phyloP scores from a whole-genome alignment of 208 protist species.

The Trypanosoma theileri region DNA sequence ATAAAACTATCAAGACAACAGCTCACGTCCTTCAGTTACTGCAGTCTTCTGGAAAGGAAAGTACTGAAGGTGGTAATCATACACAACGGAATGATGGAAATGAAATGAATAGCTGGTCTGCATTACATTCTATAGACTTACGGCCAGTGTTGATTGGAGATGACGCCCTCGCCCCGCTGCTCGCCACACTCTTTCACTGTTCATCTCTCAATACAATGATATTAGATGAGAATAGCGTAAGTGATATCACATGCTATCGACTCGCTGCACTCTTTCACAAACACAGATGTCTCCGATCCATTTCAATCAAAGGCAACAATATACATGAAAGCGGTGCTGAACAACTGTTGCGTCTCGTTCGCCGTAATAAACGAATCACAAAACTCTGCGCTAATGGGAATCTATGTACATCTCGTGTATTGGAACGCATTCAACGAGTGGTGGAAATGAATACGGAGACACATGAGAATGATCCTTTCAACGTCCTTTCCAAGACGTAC shows the following conservation, averaged over 20 bases:
- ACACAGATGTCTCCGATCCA: constrained; percentile 54
- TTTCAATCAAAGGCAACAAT: constrained; percentile 57
- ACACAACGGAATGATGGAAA: too few relatives aligned
- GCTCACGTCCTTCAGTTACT: constrained; percentile 41
- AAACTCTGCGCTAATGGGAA: constrained; percentile 47
- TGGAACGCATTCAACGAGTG: constrained; percentile 47
- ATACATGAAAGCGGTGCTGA: constrained; percentile 78
- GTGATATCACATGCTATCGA: constrained; percentile 64
- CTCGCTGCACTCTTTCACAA: constrained; percentile 61
- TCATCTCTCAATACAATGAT: constrained; percentile 50
- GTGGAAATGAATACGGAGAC: constrained; percentile 29
- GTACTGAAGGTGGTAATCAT: neutral
- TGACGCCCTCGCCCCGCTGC: constrained; percentile 52
- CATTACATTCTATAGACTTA: constrained; percentile 45
- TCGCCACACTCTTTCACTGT: constrained; percentile 71
- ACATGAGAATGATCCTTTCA: constrained; percentile 61
- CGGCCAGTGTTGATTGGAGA: constrained; percentile 69
- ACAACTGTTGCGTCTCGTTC: constrained; percentile 67
- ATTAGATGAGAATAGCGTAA: constrained; percentile 61
- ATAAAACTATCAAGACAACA: constrained; percentile 38
- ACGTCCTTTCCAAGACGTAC: constrained; percentile 59
- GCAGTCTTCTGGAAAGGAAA: neutral
- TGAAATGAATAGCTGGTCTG: constrained; percentile 44
- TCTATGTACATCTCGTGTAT: constrained; percentile 45
- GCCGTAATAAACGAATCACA: constrained; percentile 59